Conservation (phyloP, 805 yeast species). For the Dipodascus albidus region DNA sequence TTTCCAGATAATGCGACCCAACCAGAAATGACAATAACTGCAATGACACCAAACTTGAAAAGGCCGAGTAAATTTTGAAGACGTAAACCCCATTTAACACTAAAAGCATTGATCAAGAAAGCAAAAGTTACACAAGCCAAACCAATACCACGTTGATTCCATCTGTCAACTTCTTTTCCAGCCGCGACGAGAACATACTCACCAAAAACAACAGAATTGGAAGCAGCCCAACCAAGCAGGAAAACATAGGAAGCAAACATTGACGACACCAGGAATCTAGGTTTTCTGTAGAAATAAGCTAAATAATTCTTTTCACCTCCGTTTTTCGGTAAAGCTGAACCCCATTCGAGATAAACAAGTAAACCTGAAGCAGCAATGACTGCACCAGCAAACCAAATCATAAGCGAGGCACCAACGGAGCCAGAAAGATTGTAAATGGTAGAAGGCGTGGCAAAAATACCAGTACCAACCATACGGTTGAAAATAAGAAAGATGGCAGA, state of each 20-base stretch:
- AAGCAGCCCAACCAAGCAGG: slow-evolving; percentile 77
- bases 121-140: slow-evolving; percentile 63
- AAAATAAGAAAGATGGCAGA: slow-evolving; percentile 56
- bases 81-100: slow-evolving; percentile 54
- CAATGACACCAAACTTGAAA: slow-evolving; percentile 60
- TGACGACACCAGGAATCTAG: slow-evolving; percentile 54
- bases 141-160: slow-evolving; percentile 74
- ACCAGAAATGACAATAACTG: slow-evolving; percentile 64
- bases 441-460: slow-evolving; percentile 63
- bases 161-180: slow-evolving; percentile 49
- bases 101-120: slow-evolving; percentile 47
- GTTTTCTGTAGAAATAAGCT: slow-evolving; percentile 58
- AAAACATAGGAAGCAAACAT: slow-evolving; percentile 62
- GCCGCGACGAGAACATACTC: slow-evolving; percentile 70
- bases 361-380: slow-evolving; percentile 53
- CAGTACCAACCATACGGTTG: slow-evolving; percentile 66
- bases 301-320: slow-evolving; percentile 82
- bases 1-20: slow-evolving; percentile 78
- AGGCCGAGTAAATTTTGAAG: slow-evolving; percentile 57
- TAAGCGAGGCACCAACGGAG: slow-evolving; percentile 58
- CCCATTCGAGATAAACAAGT: slow-evolving; percentile 70
- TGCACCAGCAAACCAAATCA: slow-evolving; percentile 69
- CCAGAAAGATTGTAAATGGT: slow-evolving; percentile 44
- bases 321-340: slow-evolving; percentile 64
- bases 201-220: slow-evolving; percentile 72